Conservation (phyloP, 768 basidiomycete species). For the Lactarius pseudohatsudake region DNA sequence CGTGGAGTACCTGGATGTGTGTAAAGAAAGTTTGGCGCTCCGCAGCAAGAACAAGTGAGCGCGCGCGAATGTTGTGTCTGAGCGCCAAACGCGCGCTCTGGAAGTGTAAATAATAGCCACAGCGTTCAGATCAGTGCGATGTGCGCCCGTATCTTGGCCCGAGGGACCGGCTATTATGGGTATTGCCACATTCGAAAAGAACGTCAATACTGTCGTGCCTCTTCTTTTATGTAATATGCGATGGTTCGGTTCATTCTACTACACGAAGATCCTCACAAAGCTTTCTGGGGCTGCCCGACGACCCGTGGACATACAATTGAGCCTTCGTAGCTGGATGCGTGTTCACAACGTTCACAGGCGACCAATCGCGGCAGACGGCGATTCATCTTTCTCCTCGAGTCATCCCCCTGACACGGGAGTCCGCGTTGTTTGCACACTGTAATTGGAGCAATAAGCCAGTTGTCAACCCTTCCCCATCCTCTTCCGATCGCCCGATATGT, state of each 20-base stretch:
- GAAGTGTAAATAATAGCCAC: background rate
- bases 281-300: background rate
- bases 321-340: background rate
- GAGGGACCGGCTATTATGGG: background rate
- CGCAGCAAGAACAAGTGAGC: constrained; percentile 9
- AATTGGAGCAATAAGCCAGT: background rate
- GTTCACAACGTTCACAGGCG: background rate
- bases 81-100: background rate
- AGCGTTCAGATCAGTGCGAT: background rate
- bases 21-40: constrained; percentile 5
- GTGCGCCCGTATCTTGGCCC: constrained; percentile 5
- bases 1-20: constrained; percentile 1
- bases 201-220: background rate
- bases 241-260: background rate
- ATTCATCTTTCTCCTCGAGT: background rate
- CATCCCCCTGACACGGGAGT: background rate
- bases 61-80: constrained; percentile 11
- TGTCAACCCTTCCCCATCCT: background rate
- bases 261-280: background rate
- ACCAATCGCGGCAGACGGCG: background rate
- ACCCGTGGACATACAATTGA: background rate
- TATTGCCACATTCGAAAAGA: background rate
- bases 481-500: background rate
- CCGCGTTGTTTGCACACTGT: background rate
- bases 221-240: background rate